Evolutionary conservation across 2,329 filamentous ascomycete species (phyloP), one percentile per base, ranked within the genome.

Genomic region (Bipolaris bicolor): DNA sequence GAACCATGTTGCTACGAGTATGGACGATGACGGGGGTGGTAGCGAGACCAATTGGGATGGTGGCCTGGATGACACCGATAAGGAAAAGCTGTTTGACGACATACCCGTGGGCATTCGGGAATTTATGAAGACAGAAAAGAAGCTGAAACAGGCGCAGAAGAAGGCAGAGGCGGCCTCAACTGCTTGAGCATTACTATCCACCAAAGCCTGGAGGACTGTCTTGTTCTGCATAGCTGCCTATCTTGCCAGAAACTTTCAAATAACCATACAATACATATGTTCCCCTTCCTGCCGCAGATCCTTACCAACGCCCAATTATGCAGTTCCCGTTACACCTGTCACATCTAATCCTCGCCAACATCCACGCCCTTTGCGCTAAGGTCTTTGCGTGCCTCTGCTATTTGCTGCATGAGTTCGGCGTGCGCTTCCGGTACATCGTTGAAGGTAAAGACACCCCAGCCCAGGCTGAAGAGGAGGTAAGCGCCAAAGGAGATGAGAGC

Each of bases 41-140:
- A 90, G 88, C 55, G 87, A 90, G 66, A 80, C 84, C 13, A 89
- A 88, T 68, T 92, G 89, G 90, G 57, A 57, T 52, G 36, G 52
- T 49, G 31, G 73, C 63, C 13, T 57, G 10, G 44, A 39, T 24
- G 43, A 57, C 18, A 45, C 50, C 69, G 69, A 77, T 68, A 82
- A 86, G 52, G 87, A 87, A 2, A 87, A 91, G 48, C 73, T 96
- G 34, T 96, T 96, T 69, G 85, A 86, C 48, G 86, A 86, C 64
- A 88, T 99, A 50, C 94, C 95, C 0, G 90, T 98, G 9, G 95
- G 94, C 0, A 97, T 99, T 64, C 83, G 91, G 60, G 94, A 97
- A 76, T 99, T 99, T 71, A 98, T 99, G 94, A 92, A 90, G 81
- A 92, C 89, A 58, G 95, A 99, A 81, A 98, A 98, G 84, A 89